These are phyloP conservation scores for Fusarium oxysporum DNA, from an alignment of 2,329 filamentous ascomycete genomes.

Conservation along the genomic window DNA sequence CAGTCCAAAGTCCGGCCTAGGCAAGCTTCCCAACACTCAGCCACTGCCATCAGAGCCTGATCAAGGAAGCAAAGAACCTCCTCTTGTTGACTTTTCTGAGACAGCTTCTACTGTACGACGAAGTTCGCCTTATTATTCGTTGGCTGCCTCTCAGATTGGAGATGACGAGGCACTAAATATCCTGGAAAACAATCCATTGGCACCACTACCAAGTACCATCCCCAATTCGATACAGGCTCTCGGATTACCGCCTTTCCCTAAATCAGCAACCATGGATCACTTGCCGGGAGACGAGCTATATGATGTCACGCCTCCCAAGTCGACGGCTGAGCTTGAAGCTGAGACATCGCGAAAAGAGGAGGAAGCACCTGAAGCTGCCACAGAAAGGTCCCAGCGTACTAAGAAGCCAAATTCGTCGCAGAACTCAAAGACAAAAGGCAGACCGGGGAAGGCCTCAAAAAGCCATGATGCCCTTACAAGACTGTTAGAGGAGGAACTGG, in stretches of 20 bases:
- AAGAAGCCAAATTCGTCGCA: slow-evolving; percentile 1
- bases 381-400: neutral
- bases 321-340: neutral
- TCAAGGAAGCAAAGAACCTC: neutral
- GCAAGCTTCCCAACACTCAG: slow-evolving; percentile 48
- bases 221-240: slow-evolving; percentile 8
- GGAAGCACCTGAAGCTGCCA: neutral
- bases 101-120: slow-evolving; percentile 50
- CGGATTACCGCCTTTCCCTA: neutral
- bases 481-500: slow-evolving; percentile 3
- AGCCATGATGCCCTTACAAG: neutral
- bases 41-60: slow-evolving; percentile 38
- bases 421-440: neutral
- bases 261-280: slow-evolving; percentile 23
- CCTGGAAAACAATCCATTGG: slow-evolving; percentile 14
- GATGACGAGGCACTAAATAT: slow-evolving; percentile 34
- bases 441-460: neutral
- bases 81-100: slow-evolving; percentile 49
- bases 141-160: neutral
- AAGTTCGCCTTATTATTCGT: slow-evolving; percentile 46
- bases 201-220: neutral
- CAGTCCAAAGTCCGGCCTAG: slow-evolving; percentile 40
- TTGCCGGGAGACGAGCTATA: slow-evolving; percentile 46
- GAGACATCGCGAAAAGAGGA: neutral
- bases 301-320: slow-evolving; percentile 41